A percentile compares a stretch with the other conserved stretches of the same genome.
phyloP scores from a whole-genome alignment of 192 early-diverging fungal species.

The Gaertneriomyces sp. region DNA sequence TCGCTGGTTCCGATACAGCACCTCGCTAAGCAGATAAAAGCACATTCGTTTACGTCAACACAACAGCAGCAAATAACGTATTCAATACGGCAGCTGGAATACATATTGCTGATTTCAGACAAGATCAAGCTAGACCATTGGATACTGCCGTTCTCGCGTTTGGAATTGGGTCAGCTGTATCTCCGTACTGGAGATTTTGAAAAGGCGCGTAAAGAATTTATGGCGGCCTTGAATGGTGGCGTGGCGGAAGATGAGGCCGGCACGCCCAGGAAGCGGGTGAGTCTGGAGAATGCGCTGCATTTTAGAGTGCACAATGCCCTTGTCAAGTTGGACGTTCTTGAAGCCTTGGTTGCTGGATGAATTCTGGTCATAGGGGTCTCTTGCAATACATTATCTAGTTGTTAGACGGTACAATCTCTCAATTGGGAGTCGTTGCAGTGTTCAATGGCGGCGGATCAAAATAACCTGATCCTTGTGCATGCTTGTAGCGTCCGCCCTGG shows the following conservation, averaged over 20 bases:
- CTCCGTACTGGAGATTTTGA: slow-evolving; percentile 34
- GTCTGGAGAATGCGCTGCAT: slow-evolving; percentile 42
- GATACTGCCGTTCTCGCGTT: slow-evolving; percentile 47
- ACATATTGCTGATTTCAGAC: slow-evolving; percentile 24
- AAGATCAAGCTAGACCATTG: slow-evolving; percentile 48
- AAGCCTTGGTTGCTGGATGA: slow-evolving; percentile 13
- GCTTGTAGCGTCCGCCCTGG: no score
- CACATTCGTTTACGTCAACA: slow-evolving; percentile 1
- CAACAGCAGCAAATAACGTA: slow-evolving; percentile 18
- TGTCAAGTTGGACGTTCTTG: slow-evolving; percentile 37
- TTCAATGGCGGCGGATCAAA: no score
- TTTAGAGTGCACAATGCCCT: slow-evolving; percentile 43
- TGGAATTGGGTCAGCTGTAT: slow-evolving; percentile 43
- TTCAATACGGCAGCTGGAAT: slow-evolving; percentile 31
- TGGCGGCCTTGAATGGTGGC: slow-evolving; percentile 42
- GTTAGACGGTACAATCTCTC: no score
- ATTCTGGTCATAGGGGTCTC: background rate
- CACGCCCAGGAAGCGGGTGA: slow-evolving; percentile 24
- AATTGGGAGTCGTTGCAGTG: no score
- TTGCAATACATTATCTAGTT: background rate
- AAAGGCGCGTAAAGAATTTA: slow-evolving; percentile 37
- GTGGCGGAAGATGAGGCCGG: slow-evolving; percentile 37
- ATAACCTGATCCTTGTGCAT: no score
- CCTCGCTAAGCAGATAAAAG: background rate
- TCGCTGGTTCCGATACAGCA: slow-evolving; percentile 25